phyloP scores from a whole-genome alignment of 495 filamentous ascomycete species.

The Penicillium atrosanguineum region DNA sequence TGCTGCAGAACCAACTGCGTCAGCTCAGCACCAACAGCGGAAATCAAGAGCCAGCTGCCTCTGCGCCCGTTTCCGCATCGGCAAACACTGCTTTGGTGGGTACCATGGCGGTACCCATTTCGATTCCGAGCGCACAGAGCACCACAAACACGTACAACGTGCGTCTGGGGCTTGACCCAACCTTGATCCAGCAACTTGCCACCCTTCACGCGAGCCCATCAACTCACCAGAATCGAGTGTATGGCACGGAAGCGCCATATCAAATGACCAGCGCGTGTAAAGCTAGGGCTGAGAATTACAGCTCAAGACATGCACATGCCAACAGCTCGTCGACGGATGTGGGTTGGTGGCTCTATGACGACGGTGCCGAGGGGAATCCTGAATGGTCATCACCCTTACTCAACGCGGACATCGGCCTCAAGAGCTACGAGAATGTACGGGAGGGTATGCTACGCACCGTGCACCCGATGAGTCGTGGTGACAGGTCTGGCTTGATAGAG shows the following conservation, averaged over 20 bases:
- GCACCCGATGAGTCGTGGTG: background rate
- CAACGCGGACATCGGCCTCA: background rate
- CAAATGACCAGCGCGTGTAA: background rate
- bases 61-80: background rate
- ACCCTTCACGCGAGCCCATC: background rate
- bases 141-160: background rate
- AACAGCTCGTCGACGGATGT: background rate
- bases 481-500: background rate
- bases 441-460: slow-evolving; percentile 9
- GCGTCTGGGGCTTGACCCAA: background rate
- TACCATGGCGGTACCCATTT: background rate
- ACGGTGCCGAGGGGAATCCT: background rate
- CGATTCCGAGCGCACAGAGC: background rate
- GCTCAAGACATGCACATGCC: background rate
- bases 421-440: slow-evolving; percentile 8
- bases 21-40: background rate
- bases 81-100: background rate
- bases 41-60: background rate
- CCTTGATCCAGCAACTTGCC: background rate
- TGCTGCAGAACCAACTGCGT: background rate
- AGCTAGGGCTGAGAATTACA: background rate
- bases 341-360: background rate
- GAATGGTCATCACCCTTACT: background rate
- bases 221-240: background rate
- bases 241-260: background rate